Evolutionary conservation across 2,329 filamentous ascomycete species (phyloP), one percentile per base, ranked within the genome.

Genomic region (Sporothrix schenckii): DNA sequence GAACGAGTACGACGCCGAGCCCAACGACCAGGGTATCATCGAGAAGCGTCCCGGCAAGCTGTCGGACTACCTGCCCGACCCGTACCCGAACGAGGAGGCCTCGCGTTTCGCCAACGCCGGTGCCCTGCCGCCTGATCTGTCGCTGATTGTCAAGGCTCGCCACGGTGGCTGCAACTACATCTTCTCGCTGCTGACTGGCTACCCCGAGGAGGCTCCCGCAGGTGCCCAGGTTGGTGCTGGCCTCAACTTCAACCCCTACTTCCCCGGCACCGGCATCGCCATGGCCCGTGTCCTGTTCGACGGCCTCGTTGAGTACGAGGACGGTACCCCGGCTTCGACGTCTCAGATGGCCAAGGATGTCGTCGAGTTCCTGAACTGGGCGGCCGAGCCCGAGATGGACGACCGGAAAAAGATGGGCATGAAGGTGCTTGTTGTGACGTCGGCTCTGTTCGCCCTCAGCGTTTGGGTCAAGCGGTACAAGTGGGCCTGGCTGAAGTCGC

Each of bases 311-410:
- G 95, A 99, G 82, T 99, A 98, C 84, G 95, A 99, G 81, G 95
- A 99, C 76, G 93, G 88, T 74, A 99, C 95, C 54, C 92, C 93
- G 68, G 95, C 95, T 66, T 92, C 94, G 73, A 93, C 93, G 75
- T 97, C 94, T 74, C 95, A 99, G 85, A 99, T 99, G 95, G 95
- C 95, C 82, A 99, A 99, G 90, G 95, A 99, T 77, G 95, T 99
- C 72, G 90, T 92, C 72, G 95, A 99, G 84, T 99, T 99, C 86
- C 88, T 99, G 80, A 98, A 99, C 90, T 99, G 95, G 95, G 88
- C 95, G 69, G 94, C 95, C 71, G 95, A 99, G 86, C 95, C 95
- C 65, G 95, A 99, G 87, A 97, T 97, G 93, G 95, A 99, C 80
- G 91, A 97, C 80, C 92, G 95, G 80, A 99, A 99, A 92, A 95